Evolutionary conservation across 331 rosid species (phyloP).

Genomic region (Rhamnella rubrinervis): DNA sequence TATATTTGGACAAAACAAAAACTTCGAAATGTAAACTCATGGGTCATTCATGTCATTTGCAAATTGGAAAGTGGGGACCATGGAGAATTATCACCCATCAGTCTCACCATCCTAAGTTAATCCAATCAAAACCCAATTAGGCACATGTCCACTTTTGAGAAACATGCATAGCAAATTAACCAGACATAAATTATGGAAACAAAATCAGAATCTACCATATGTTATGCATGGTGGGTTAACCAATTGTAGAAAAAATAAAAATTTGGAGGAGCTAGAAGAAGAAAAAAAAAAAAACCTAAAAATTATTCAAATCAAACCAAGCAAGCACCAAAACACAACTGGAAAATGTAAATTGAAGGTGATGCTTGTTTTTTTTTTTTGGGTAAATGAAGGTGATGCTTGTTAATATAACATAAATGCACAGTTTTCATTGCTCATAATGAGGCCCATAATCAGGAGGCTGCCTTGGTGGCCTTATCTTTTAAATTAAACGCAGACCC

Average conservation of each 20-base stretch:
- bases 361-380: background rate
- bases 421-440: constrained; percentile 27
- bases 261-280: too few relatives aligned
- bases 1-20: background rate
- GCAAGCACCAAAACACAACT: constrained; percentile 26
- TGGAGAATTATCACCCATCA: constrained; percentile 15
- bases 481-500: constrained; percentile 15
- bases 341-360: constrained; percentile 33
- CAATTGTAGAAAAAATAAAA: too few relatives aligned
- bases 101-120: constrained; percentile 43
- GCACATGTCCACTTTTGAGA: constrained; percentile 16
- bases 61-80: constrained; percentile 23
- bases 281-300: too few relatives aligned
- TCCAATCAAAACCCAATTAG: constrained; percentile 27
- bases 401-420: background rate
- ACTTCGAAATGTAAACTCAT: constrained; percentile 13
- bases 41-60: constrained; percentile 16
- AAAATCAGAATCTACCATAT: background rate
- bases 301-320: constrained; percentile 2
- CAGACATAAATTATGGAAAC: background rate
- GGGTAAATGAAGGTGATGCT: background rate
- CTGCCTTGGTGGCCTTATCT: constrained; percentile 13
- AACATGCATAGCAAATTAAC: constrained; percentile 22
- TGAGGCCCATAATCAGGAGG: constrained; percentile 38
- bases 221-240: background rate